Base-by-base conservation (phyloP, 257 asterid species). In the Dorcoceras hygrometricum region DNA sequence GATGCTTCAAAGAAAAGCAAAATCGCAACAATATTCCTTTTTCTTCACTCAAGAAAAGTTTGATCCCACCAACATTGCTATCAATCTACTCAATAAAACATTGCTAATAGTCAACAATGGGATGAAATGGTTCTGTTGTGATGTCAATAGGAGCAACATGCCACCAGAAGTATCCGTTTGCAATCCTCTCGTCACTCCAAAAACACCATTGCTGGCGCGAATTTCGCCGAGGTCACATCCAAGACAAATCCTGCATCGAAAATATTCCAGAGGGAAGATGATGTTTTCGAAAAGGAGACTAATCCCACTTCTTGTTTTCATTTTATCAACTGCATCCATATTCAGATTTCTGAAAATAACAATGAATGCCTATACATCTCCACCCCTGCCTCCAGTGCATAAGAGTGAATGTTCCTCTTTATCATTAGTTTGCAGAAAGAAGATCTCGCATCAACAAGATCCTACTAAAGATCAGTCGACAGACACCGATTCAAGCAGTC, bases 331-430 rank as follows among this genome's bases (percentile, higher is more conserved):
- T 24, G 89, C 82, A 46, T 90, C 97, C 14, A 71, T 81, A 25
- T 70, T 88, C 74, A 76, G 96, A 59, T 81, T 90, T 66, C 76
- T 84, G 73, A 83, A 90, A 56, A 70, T 86, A 32, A 75, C 80
- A 3, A 76, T 81, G 36, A 69, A 78, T 26, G 79, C 83, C 7
- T 67, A 23, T 48, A 68, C 86, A 20, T 82, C 86, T 32, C 73
- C 79, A 6, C 58, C 84, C 16, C 67, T 62, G 14, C 50, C 75
- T 65, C 64, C 71, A 54, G 46, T 67, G 54, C 62, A 66, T 63
- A 70, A 63, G 31, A 61, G 18, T 25, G 24, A 55, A 1, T n/a
- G 66, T 8, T 55, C 77, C 48, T 51, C 77, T 16, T n/a, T 43
- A 7, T 65, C 71, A 12, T 46, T 70, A 10, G 18, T 31, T 24